Conservation (phyloP, 805 yeast species). For the Yamadazyma tumulicola region DNA sequence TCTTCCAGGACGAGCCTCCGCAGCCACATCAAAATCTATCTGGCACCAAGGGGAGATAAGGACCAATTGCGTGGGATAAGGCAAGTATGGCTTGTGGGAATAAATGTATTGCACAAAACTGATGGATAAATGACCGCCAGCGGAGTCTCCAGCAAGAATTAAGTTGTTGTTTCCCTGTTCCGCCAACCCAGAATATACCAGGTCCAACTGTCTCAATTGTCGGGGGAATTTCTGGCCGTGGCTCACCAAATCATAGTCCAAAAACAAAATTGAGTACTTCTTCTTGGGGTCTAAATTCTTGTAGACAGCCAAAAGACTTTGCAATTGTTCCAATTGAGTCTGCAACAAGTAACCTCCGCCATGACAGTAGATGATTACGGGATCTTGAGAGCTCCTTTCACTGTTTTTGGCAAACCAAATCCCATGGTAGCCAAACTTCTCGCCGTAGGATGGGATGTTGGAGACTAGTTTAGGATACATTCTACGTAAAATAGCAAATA, state of each 20-base stretch:
- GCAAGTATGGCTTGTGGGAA: slow-evolving; percentile 10
- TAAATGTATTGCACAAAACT: slow-evolving; percentile 27
- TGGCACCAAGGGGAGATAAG: slow-evolving; percentile 41
- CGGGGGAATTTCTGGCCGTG: slow-evolving; percentile 27
- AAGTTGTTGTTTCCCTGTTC: slow-evolving; percentile 24
- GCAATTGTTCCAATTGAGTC: slow-evolving; percentile 25
- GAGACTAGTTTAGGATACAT: not conserved
- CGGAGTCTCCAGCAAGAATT: slow-evolving; percentile 37
- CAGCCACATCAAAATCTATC: slow-evolving; percentile 19
- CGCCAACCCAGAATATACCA: slow-evolving; percentile 19
- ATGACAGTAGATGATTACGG: slow-evolving; percentile 31
- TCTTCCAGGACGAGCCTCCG: slow-evolving; percentile 23
- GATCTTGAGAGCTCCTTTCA: slow-evolving; percentile 22
- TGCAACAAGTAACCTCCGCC: slow-evolving; percentile 39
- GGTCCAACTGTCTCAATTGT: slow-evolving; percentile 28
- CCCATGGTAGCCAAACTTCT: slow-evolving; percentile 23
- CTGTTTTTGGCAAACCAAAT: slow-evolving; percentile 33
- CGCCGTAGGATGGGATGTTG: slow-evolving; percentile 27
- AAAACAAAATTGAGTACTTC: slow-evolving; percentile 20
- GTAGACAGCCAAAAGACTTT: slow-evolving; percentile 23
- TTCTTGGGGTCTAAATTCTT: slow-evolving; percentile 20
- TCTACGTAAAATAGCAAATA: slow-evolving; percentile 7
- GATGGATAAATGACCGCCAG: slow-evolving; percentile 36
- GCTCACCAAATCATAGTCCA: slow-evolving; percentile 29
- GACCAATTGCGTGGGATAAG: slow-evolving; percentile 26